Evolutionary conservation across 345 rosid species (phyloP).

Genomic region (Boechera retrofracta): DNA sequence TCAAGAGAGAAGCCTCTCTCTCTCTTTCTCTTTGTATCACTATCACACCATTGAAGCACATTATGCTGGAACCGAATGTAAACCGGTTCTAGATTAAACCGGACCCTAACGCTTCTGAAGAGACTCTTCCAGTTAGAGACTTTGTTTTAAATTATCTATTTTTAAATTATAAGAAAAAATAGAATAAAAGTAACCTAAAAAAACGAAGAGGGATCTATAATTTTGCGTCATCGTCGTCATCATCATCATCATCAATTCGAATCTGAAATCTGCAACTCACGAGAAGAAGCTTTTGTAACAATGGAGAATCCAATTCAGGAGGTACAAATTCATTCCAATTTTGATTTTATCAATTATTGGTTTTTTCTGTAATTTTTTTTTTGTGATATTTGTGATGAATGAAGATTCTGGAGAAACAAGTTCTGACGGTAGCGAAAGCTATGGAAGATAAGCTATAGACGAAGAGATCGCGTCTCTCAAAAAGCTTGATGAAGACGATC

Average conservation of each 20-base stretch:
- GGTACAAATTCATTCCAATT: not conserved
- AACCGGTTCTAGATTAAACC: no score
- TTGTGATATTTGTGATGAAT: not conserved
- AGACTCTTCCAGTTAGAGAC: no score
- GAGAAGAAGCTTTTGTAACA: not conserved
- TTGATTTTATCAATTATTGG: not conserved
- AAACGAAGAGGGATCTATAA: no score
- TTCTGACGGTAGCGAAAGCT: constrained; percentile 84
- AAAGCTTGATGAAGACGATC: constrained; percentile 77
- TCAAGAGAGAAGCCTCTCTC: no score
- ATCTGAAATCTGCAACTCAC: not conserved
- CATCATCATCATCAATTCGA: not conserved
- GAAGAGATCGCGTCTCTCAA: constrained; percentile 86
- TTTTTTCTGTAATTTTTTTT: not conserved
- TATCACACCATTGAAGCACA: no score
- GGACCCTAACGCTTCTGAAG: no score
- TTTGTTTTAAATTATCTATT: no score
- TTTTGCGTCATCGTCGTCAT: not conserved
- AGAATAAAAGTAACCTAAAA: no score
- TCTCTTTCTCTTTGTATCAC: no score
- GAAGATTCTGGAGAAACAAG: constrained; percentile 87
- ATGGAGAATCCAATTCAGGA: constrained; percentile 3
- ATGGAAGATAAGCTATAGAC: constrained; percentile 85
- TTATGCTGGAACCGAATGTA: no score
- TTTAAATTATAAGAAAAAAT: no score